phyloP scores from a whole-genome alignment of 2,329 filamentous ascomycete genomes.

The Fusarium sp. region DNA sequence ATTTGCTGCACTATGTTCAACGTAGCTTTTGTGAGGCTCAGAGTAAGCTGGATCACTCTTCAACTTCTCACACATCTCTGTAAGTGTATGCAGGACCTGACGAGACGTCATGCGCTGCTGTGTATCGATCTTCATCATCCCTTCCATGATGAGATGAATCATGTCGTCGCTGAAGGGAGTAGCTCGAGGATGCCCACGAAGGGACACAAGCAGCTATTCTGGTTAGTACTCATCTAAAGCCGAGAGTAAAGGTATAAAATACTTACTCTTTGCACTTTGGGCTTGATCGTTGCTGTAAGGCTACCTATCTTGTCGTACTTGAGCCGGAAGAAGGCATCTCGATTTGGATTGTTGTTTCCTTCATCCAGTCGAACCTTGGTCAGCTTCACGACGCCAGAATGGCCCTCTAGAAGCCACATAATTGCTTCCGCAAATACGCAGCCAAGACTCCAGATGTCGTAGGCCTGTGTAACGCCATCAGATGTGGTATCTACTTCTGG shows the following conservation, averaged over 20 bases:
- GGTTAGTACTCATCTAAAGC: neutral
- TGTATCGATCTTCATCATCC: neutral
- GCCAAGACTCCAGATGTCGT: neutral
- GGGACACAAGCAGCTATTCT: neutral
- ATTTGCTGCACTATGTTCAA: no score
- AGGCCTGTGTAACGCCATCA: neutral
- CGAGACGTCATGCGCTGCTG: neutral
- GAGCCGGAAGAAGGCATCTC: neutral
- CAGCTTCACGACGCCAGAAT: rapidly evolving
- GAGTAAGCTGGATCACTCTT: neutral
- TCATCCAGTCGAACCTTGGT: rapidly evolving
- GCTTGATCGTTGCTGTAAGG: neutral
- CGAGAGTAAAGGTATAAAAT: rapidly evolving
- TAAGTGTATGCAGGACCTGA: rapidly evolving
- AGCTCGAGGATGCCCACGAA: rapidly evolving
- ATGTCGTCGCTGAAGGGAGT: neutral
- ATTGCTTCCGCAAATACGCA: neutral
- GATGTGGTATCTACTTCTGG: neutral
- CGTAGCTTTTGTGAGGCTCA: neutral
- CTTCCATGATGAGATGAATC: neutral
- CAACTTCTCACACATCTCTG: rapidly evolving
- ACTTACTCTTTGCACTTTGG: neutral
- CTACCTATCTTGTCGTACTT: rapidly evolving
- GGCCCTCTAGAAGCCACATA: rapidly evolving
- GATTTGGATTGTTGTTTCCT: rapidly evolving